These are phyloP conservation scores for Trichoderma orchidacearum DNA, from an alignment of 495 filamentous ascomycete species.

Conservation along the genomic window DNA sequence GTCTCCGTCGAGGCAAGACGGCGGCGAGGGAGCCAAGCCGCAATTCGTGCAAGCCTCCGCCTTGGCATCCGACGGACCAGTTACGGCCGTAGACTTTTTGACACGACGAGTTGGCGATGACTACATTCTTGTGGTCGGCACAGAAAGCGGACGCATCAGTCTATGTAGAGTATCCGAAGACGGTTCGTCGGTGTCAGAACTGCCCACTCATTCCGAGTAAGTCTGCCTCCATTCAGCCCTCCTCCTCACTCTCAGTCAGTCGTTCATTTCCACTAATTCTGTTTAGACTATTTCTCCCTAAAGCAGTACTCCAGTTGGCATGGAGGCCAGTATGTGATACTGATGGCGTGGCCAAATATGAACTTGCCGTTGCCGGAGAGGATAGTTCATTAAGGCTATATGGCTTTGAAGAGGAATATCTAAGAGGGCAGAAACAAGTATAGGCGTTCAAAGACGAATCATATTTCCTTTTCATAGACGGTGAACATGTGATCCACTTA, in stretches of 20 bases:
- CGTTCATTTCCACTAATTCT: not conserved
- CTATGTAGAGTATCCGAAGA: constrained; percentile 24
- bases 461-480: not conserved
- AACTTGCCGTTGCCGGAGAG: constrained; percentile 71
- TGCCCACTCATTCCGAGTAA: constrained; percentile 29
- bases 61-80: constrained; percentile 29
- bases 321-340: constrained; percentile 49
- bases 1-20: constrained; percentile 25
- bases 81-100: constrained; percentile 68
- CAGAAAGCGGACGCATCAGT: constrained; percentile 39
- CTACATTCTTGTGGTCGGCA: constrained; percentile 54
- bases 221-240: not conserved
- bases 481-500: no score
- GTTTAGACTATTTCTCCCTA: constrained; percentile 45
- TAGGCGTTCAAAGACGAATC: not conserved
- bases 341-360: constrained; percentile 13
- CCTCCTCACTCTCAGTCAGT: not conserved
- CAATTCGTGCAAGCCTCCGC: constrained; percentile 12
- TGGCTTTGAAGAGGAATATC: constrained; percentile 24
- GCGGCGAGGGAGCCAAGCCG: constrained; percentile 9
- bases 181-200: constrained; percentile 26
- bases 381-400: constrained; percentile 71
- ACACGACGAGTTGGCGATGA: constrained; percentile 15
- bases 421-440: not conserved
- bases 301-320: constrained; percentile 56